Percentiles rank a stretch among this genome's conserved stretches.
Conservation (phyloP, 2,329 filamentous ascomycete species). For the Chaetomium sp. region DNA sequence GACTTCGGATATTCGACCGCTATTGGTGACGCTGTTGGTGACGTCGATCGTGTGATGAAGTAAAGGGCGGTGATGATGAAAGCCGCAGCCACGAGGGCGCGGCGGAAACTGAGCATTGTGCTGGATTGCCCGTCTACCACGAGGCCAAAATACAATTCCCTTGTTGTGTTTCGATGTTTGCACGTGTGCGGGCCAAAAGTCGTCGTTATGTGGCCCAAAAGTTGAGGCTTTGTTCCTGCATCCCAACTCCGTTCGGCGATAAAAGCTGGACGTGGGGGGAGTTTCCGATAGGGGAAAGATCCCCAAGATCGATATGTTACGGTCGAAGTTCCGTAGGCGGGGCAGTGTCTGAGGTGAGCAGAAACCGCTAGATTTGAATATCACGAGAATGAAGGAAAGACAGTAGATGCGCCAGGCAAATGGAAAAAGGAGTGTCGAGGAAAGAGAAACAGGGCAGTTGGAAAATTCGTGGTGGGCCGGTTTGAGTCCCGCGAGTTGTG, state of each 20-base stretch:
- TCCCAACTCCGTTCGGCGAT: too few relatives aligned
- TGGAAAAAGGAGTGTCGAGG: background rate
- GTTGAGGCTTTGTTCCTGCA: background rate
- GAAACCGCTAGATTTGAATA: background rate
- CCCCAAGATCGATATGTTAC: too few relatives aligned
- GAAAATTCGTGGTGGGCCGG: background rate
- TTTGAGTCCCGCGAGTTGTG: background rate
- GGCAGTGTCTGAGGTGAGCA: too few relatives aligned
- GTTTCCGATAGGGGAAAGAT: too few relatives aligned
- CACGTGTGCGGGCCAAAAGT: background rate
- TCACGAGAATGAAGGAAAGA: background rate
- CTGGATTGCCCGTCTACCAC: constrained; percentile 1
- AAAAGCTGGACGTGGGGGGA: too few relatives aligned
- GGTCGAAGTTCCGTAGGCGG: too few relatives aligned
- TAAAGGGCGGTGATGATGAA: constrained; percentile 64
- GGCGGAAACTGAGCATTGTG: constrained; percentile 71
- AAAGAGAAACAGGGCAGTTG: background rate
- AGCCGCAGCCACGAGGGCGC: constrained; percentile 65
- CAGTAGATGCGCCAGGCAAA: background rate
- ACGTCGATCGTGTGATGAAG: constrained; percentile 54
- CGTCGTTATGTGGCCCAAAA: background rate
- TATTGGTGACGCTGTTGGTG: constrained; percentile 28
- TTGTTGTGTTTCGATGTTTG: background rate
- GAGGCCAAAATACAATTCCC: constrained; percentile 1
- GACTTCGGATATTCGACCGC: constrained; percentile 26